phyloP scores from a whole-genome alignment of 176 grass and related monocot species.

The Triticum turgidum region DNA sequence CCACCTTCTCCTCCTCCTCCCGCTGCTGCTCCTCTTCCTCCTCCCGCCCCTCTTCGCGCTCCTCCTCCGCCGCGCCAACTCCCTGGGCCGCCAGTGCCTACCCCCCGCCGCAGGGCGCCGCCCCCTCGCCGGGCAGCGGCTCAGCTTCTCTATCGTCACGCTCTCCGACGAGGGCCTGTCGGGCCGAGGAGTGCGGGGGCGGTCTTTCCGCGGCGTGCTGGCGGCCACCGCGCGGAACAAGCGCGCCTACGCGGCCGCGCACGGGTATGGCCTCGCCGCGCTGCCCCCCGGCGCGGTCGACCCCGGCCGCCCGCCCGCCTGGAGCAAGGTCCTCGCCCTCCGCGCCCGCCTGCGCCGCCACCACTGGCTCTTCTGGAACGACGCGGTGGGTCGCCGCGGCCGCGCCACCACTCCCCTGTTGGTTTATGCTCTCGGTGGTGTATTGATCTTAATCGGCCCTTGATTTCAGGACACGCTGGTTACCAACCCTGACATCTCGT shows the following conservation, averaged over 20 bases:
- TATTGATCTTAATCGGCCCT: no score
- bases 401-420: background rate
- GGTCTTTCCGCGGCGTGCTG: conserved; percentile 66
- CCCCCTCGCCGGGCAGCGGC: background rate
- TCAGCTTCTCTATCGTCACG: conserved; percentile 56
- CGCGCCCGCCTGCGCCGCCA: conserved; percentile 45
- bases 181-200: background rate
- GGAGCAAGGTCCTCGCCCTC: conserved; percentile 83
- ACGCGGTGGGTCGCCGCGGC: conserved; percentile 47
- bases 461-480: conserved; percentile 74
- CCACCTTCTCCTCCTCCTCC: conserved; percentile 15
- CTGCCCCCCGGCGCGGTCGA: conserved; percentile 48
- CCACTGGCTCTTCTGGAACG: conserved; percentile 97
- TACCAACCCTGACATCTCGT: conserved; percentile 50
- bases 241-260: conserved; percentile 42
- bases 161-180: conserved; percentile 58
- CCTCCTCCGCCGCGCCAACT: conserved; percentile 57
- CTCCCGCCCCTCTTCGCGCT: background rate
- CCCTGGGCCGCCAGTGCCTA: background rate
- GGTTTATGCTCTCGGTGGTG: background rate
- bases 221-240: conserved; percentile 57
- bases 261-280: conserved; percentile 52
- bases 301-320: conserved; percentile 65
- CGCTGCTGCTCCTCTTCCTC: conserved; percentile 31
- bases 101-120: background rate